These are phyloP conservation scores for Saraca asoca DNA, from an alignment of 331 rosid species.

Conservation along the genomic window DNA sequence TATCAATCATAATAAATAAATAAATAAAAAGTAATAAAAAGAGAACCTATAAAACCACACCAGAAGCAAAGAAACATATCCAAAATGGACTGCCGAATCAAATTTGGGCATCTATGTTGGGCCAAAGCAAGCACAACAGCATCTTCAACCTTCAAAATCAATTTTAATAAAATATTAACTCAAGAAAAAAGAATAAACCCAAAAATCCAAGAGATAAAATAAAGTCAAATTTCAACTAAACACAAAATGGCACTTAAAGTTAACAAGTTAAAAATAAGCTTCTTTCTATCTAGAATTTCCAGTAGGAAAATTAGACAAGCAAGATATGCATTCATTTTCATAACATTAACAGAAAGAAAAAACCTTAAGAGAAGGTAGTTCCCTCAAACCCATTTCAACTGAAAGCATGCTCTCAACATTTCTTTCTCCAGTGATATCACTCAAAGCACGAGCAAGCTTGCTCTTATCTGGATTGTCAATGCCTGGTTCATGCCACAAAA, in stretches of 20 bases:
- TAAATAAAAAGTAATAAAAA: slow-evolving; percentile 14
- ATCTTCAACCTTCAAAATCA: slow-evolving; percentile 72
- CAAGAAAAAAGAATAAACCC: neutral
- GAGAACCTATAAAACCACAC: slow-evolving; percentile 7
- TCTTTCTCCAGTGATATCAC: slow-evolving; percentile 67
- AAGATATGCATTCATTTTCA: neutral
- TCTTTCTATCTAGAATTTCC: slow-evolving; percentile 7
- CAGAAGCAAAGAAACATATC: slow-evolving; percentile 42
- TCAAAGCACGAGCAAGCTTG: slow-evolving; percentile 52
- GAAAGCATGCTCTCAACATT: slow-evolving; percentile 74
- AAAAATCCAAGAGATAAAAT: no score
- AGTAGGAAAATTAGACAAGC: slow-evolving; percentile 3
- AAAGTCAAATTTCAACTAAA: slow-evolving; percentile 11
- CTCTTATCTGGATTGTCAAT: slow-evolving; percentile 49
- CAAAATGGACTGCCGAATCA: slow-evolving; percentile 56
- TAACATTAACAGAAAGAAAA: slow-evolving; percentile 15
- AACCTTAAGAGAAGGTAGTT: slow-evolving; percentile 86
- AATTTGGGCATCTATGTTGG: slow-evolving; percentile 68
- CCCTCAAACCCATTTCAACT: slow-evolving; percentile 67
- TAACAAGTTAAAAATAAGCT: no score
- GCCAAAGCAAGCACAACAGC: slow-evolving; percentile 84
- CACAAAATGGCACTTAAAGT: no score
- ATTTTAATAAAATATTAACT: slow-evolving; percentile 9
- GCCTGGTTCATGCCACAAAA: slow-evolving; percentile 38
- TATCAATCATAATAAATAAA: no score